phyloP scores from a whole-genome alignment of 1,284 basidiomycete species.

The Ustilago sp. region DNA sequence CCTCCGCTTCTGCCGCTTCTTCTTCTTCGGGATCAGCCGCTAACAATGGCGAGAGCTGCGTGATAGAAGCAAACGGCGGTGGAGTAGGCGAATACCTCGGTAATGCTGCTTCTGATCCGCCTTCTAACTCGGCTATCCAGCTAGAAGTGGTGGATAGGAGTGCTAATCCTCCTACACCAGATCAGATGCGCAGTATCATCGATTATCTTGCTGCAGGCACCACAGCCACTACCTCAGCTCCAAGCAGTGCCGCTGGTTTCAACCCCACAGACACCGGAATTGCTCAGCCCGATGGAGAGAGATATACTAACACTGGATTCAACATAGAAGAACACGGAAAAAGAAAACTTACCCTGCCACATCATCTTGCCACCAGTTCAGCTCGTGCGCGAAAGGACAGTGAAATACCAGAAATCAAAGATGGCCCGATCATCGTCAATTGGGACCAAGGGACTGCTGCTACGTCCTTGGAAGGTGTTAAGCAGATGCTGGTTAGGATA shows the following conservation, averaged over 20 bases:
- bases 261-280: no score
- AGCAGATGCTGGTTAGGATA: slow-evolving; percentile 26
- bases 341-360: slow-evolving; percentile 4
- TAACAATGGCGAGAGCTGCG: slow-evolving; percentile 28
- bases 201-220: slow-evolving; percentile 35
- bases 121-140: slow-evolving; percentile 11
- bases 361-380: slow-evolving; percentile 10
- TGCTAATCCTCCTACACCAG: slow-evolving; percentile 34
- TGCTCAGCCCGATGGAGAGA: background rate
- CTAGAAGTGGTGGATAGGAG: slow-evolving; percentile 42
- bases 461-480: slow-evolving; percentile 33
- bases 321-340: slow-evolving; percentile 26
- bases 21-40: background rate
- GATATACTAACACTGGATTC: slow-evolving; percentile 13
- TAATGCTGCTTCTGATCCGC: slow-evolving; percentile 24
- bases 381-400: background rate
- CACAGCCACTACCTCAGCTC: background rate
- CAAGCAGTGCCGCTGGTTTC: no score
- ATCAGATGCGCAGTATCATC: slow-evolving; percentile 43
- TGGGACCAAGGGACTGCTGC: slow-evolving; percentile 45
- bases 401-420: slow-evolving; percentile 43
- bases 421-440: slow-evolving; percentile 45
- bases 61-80: slow-evolving; percentile 30
- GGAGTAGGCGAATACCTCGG: slow-evolving; percentile 35
- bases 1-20: slow-evolving; percentile 3